phyloP scores from a whole-genome alignment of 352 stramenopile genomes.

The Thalassiosira delicatula region DNA sequence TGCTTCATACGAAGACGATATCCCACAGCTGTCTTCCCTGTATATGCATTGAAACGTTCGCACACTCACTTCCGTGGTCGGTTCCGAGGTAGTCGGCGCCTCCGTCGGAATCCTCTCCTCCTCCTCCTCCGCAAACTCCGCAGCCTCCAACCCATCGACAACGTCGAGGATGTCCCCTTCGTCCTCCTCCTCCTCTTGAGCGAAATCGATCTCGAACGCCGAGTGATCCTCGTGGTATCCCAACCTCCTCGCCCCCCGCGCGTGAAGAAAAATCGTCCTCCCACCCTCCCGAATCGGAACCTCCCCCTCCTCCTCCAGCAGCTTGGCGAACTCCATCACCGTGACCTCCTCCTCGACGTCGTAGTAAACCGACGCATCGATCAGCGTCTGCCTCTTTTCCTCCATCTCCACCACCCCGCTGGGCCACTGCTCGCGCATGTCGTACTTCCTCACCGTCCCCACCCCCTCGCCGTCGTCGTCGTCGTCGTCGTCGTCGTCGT shows the following conservation, averaged over 20 bases:
- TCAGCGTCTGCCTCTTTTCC: slow-evolving; percentile 35
- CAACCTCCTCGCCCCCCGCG: slow-evolving; percentile 9
- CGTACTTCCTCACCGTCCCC: slow-evolving; percentile 44
- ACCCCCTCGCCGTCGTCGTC: too few species aligned
- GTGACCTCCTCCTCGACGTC: slow-evolving; percentile 15
- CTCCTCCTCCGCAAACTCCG: too few species aligned
- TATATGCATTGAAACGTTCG: too few species aligned
- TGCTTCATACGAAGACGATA: too few species aligned
- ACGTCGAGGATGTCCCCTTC: too few species aligned
- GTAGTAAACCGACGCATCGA: slow-evolving; percentile 10
- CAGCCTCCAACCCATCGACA: too few species aligned
- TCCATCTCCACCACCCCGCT: slow-evolving; percentile 12
- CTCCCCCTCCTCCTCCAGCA: slow-evolving; percentile 22
- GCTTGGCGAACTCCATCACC: slow-evolving; percentile 31
- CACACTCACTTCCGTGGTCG: too few species aligned
- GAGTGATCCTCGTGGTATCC: slow-evolving; percentile 10
- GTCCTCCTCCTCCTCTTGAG: neutral
- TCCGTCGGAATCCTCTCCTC: too few species aligned
- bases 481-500: too few species aligned
- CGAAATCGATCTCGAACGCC: slow-evolving; percentile 28
- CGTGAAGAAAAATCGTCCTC: slow-evolving; percentile 23
- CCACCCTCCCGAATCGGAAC: slow-evolving; percentile 15
- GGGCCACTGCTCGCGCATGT: neutral
- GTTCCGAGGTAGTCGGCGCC: too few species aligned
- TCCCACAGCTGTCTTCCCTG: too few species aligned